These are phyloP conservation scores for Platanus orientalis DNA, from an alignment of 164 flowering plant species.

Conservation along the genomic window DNA sequence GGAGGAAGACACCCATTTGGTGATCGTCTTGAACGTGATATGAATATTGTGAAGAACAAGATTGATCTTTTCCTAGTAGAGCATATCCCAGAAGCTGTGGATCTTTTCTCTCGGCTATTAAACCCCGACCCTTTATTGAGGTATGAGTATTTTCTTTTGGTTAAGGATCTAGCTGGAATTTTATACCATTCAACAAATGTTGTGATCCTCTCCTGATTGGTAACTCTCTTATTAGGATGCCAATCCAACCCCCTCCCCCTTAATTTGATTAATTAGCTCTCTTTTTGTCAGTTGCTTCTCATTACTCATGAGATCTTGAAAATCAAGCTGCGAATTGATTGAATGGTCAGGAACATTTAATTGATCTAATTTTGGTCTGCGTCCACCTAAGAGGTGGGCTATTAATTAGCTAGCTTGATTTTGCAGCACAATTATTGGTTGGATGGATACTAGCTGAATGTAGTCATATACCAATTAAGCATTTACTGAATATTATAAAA, in stretches of 20 bases:
- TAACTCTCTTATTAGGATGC: too few relatives aligned
- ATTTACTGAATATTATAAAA: too few relatives aligned
- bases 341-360: too few relatives aligned
- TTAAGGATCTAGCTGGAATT: not conserved
- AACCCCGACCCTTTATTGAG: slow-evolving; percentile 58
- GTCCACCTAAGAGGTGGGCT: too few relatives aligned
- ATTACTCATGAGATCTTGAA: too few relatives aligned
- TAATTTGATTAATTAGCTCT: not conserved
- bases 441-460: too few relatives aligned
- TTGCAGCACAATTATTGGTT: too few relatives aligned
- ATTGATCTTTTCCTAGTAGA: slow-evolving; percentile 65
- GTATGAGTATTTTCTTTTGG: slow-evolving; percentile 19
- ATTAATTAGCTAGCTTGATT: too few relatives aligned
- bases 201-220: not conserved
- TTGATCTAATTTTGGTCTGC: too few relatives aligned
- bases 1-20: slow-evolving; percentile 80
- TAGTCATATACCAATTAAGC: too few relatives aligned
- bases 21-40: slow-evolving; percentile 58
- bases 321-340: too few relatives aligned
- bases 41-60: slow-evolving; percentile 48
- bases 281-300: too few relatives aligned
- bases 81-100: slow-evolving; percentile 67
- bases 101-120: slow-evolving; percentile 54
- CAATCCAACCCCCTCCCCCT: not conserved
- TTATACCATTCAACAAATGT: not conserved